phyloP scores from a whole-genome alignment of 1,284 basidiomycete genomes.

The Heimioporus punctisporus region DNA sequence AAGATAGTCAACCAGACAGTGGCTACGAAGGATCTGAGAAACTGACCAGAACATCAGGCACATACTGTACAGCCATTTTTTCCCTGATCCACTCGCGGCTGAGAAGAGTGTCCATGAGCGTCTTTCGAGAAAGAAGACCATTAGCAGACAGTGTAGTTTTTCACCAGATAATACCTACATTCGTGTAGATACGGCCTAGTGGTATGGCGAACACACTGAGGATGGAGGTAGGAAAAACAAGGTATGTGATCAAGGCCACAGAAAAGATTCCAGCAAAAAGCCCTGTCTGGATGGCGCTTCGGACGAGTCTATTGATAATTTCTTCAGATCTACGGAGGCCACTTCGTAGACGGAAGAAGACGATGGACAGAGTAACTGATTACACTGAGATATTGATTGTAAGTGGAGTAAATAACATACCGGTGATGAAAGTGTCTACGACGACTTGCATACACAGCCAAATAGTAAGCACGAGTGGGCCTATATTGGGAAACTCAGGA shows the following conservation, averaged over 20 bases:
- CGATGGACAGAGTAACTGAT: conserved; percentile 32
- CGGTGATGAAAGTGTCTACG: conserved; percentile 42
- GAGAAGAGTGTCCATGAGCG: conserved; percentile 16
- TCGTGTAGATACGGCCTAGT: conserved; percentile 37
- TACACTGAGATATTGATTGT: too few relatives aligned
- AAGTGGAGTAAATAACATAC: conserved; percentile 29
- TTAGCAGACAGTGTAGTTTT: neutral
- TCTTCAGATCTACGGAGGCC: conserved; percentile 48
- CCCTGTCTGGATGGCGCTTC: conserved; percentile 49
- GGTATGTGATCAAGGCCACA: conserved; percentile 41
- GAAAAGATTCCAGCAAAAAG: conserved; percentile 48
- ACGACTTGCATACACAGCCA: conserved; percentile 45
- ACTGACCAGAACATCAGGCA: neutral
- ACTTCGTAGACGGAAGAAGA: conserved; percentile 41
- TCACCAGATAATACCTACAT: conserved; percentile 18
- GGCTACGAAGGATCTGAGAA: too few relatives aligned
- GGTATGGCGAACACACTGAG: conserved; percentile 35
- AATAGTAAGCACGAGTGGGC: conserved; percentile 30
- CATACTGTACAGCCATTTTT: conserved; percentile 4
- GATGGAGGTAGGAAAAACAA: conserved; percentile 26
- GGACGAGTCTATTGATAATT: conserved; percentile 46
- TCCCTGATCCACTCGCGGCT: conserved; percentile 8
- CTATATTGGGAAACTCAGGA: conserved; percentile 22
- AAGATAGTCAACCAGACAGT: too few relatives aligned
- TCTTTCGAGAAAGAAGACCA: conserved; percentile 5